phyloP scores from a whole-genome alignment of 2,329 filamentous ascomycete genomes.

The Fulvia fulva region DNA sequence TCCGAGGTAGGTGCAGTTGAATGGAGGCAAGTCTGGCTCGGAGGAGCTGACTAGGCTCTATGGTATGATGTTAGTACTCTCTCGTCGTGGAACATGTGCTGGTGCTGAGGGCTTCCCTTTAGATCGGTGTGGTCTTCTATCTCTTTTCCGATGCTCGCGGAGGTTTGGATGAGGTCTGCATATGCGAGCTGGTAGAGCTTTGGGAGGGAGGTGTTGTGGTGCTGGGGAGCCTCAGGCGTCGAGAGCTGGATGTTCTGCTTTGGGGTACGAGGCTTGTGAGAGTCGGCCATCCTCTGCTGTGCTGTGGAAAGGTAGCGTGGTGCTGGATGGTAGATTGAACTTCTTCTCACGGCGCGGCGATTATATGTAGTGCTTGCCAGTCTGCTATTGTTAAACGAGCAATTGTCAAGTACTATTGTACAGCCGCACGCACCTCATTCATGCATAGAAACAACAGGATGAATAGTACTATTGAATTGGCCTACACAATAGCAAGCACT shows the following conservation, averaged over 20 bases:
- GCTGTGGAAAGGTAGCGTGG: not conserved
- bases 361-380: not conserved
- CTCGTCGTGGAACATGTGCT: not conserved
- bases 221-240: not conserved
- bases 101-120: not conserved
- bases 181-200: not conserved
- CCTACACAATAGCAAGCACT: not conserved
- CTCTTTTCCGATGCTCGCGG: not conserved
- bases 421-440: not conserved
- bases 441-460: not conserved
- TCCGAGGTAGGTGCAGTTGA: conserved; percentile 3
- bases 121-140: not conserved
- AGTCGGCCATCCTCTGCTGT: not conserved
- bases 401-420: conserved; percentile 2
- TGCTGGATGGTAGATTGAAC: not conserved
- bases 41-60: conserved; percentile 1
- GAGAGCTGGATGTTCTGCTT: not conserved
- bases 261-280: not conserved
- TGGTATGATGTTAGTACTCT: not conserved
- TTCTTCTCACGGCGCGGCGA: not conserved
- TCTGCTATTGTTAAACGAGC: not conserved
- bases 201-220: not conserved
- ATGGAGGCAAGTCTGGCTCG: not conserved
- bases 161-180: not conserved
- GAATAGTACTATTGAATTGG: not conserved